These are phyloP conservation scores for Clonostachys chloroleuca DNA, from an alignment of 2,329 filamentous ascomycete species.

Conservation along the genomic window DNA sequence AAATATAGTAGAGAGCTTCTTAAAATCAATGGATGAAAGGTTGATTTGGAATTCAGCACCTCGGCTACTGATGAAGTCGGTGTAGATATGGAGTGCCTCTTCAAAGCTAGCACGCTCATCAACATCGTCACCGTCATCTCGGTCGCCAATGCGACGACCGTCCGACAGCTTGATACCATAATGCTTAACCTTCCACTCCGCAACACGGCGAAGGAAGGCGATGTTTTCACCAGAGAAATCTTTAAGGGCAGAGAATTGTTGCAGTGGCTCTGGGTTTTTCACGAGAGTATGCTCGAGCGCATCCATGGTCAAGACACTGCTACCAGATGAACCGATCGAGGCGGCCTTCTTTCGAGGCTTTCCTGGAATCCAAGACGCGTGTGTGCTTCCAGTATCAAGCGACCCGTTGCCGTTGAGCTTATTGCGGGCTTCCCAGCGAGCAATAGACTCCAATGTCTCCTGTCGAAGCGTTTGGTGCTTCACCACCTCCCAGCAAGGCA, in stretches of 20 bases:
- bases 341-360: slow-evolving; percentile 27
- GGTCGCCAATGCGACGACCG: slow-evolving; percentile 2
- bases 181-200: slow-evolving; percentile 28
- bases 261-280: slow-evolving; percentile 54
- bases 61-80: slow-evolving; percentile 53
- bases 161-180: slow-evolving; percentile 13
- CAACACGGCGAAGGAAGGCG: slow-evolving; percentile 56
- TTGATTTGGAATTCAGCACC: slow-evolving; percentile 66
- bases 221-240: slow-evolving; percentile 72
- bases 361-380: slow-evolving; percentile 13
- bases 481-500: slow-evolving; percentile 57
- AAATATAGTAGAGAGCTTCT: slow-evolving; percentile 51
- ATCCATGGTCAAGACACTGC: slow-evolving; percentile 45
- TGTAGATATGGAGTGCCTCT: slow-evolving; percentile 55
- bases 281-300: slow-evolving; percentile 58
- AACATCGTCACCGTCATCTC: slow-evolving; percentile 14
- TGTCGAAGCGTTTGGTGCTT: slow-evolving; percentile 29
- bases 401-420: slow-evolving; percentile 14
- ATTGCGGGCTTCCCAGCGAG: slow-evolving; percentile 34
- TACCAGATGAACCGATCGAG: slow-evolving; percentile 24
- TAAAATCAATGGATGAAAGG: slow-evolving; percentile 52
- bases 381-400: slow-evolving; percentile 17
- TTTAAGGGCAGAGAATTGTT: slow-evolving; percentile 58
- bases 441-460: slow-evolving; percentile 37
- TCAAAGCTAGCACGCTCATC: slow-evolving; percentile 47